Conservation (phyloP, 495 filamentous ascomycete genomes). For the Talaromyces thailandensis region DNA sequence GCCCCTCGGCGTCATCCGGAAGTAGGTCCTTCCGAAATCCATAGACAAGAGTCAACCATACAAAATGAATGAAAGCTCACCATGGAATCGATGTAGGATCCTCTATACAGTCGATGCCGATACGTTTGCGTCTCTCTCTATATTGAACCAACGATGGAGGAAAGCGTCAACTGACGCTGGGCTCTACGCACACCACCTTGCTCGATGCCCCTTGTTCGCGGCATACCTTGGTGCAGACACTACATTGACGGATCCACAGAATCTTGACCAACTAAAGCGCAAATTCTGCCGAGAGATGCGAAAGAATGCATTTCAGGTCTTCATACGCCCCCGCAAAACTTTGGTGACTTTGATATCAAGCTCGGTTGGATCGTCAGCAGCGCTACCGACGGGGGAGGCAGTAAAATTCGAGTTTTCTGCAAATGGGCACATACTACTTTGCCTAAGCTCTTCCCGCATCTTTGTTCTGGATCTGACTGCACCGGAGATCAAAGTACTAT, state of each 20-base stretch:
- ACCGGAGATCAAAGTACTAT: constrained; percentile 48
- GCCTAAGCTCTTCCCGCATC: constrained; percentile 80
- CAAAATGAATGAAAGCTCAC: not conserved
- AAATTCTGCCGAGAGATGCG: constrained; percentile 64
- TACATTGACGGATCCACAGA: constrained; percentile 36
- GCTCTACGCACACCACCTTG: constrained; percentile 70
- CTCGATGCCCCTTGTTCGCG: constrained; percentile 59
- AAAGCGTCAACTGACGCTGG: constrained; percentile 58
- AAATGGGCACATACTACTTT: constrained; percentile 62
- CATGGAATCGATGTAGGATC: constrained; percentile 45
- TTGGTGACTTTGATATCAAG: constrained; percentile 72
- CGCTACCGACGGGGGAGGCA: constrained; percentile 73
- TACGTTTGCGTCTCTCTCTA: constrained; percentile 71
- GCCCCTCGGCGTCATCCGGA: constrained; percentile 19
- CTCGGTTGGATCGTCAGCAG: constrained; percentile 72
- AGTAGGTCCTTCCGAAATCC: not conserved
- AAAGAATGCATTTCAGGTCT: constrained; percentile 72
- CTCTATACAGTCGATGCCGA: constrained; percentile 66
- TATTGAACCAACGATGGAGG: constrained; percentile 75
- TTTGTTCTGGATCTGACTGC: constrained; percentile 62
- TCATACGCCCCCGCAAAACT: constrained; percentile 59
- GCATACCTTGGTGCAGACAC: constrained; percentile 41
- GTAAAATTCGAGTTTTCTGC: constrained; percentile 77
- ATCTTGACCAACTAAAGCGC: constrained; percentile 50
- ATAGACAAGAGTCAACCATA: not conserved